Percentiles rank a stretch among this genome's conserved stretches.
phyloP scores from a whole-genome alignment of 768 basidiomycete genomes.

The Xanthoconium purpureum region DNA sequence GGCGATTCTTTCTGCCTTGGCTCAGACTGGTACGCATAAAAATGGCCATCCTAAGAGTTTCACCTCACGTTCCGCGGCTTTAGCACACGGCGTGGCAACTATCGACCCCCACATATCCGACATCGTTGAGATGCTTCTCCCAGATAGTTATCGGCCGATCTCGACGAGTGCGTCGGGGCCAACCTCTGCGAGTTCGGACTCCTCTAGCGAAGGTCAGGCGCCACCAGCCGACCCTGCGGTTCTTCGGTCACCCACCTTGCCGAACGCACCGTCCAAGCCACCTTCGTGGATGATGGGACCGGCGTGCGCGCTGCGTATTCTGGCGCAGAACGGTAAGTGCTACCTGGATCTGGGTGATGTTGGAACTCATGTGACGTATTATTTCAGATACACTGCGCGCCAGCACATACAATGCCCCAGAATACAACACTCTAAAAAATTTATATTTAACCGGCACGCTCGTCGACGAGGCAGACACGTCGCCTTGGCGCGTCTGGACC shows the following conservation, averaged over 20 bases:
- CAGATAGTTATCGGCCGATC: constrained; percentile 6
- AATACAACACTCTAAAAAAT: constrained; percentile 18
- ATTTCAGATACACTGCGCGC: constrained; percentile 12
- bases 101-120: constrained; percentile 7
- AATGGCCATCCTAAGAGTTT: neutral
- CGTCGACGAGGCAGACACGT: constrained; percentile 13
- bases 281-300: constrained; percentile 26
- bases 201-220: neutral
- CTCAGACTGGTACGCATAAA: constrained; percentile 14
- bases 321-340: constrained; percentile 16
- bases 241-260: neutral
- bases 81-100: constrained; percentile 15
- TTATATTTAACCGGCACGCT: constrained; percentile 15
- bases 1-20: constrained; percentile 20
- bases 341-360: neutral
- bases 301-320: constrained; percentile 20
- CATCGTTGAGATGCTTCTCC: constrained; percentile 20
- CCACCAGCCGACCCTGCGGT: neutral
- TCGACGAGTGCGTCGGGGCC: neutral
- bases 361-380: neutral
- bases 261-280: neutral
- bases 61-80: neutral
- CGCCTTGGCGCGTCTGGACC: constrained; percentile 14
- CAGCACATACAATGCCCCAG: neutral
- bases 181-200: neutral